Conservation (phyloP, 106 monocot genomes). For the Allium fistulosum region DNA sequence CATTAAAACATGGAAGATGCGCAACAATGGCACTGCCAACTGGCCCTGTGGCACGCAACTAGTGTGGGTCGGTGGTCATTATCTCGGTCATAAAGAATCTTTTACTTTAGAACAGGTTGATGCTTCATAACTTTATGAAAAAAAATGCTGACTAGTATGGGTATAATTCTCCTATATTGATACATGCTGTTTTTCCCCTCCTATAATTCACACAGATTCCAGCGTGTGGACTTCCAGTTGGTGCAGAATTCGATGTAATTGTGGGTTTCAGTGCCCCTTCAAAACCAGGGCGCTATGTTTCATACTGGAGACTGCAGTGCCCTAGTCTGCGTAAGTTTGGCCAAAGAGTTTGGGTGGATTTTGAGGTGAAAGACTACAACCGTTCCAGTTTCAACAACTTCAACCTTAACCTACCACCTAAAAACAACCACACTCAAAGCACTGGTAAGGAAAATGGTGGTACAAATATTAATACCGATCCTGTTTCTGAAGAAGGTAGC, state of each 20-base stretch:
- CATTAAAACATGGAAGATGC: conserved; percentile 90
- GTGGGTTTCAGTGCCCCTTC: conserved; percentile 71
- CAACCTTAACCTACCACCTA: too few relatives aligned
- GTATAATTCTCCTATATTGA: too few relatives aligned
- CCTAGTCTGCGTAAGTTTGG: conserved; percentile 77
- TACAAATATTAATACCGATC: too few relatives aligned
- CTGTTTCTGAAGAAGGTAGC: too few relatives aligned
- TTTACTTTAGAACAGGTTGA: too few relatives aligned
- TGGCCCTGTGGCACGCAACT: conserved; percentile 81
- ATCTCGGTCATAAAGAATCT: conserved; percentile 9
- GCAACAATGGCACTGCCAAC: conserved; percentile 49
- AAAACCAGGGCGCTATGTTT: conserved; percentile 53
- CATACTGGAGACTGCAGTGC: conserved; percentile 72
- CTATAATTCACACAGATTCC: conserved; percentile 37
- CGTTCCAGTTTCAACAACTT: not conserved
- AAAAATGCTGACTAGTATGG: not conserved
- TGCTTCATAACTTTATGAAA: too few relatives aligned
- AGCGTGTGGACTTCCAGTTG: conserved; percentile 32
- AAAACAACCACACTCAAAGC: too few relatives aligned
- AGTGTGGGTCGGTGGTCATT: conserved; percentile 74
- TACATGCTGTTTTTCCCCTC: too few relatives aligned
- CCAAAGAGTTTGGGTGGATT: conserved; percentile 78
- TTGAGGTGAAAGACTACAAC: conserved; percentile 36
- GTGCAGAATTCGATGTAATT: conserved; percentile 62
- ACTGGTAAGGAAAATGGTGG: too few relatives aligned